Evolutionary conservation across 306 rosid genomes (phyloP).

Genomic region (Lotus japonicus): DNA sequence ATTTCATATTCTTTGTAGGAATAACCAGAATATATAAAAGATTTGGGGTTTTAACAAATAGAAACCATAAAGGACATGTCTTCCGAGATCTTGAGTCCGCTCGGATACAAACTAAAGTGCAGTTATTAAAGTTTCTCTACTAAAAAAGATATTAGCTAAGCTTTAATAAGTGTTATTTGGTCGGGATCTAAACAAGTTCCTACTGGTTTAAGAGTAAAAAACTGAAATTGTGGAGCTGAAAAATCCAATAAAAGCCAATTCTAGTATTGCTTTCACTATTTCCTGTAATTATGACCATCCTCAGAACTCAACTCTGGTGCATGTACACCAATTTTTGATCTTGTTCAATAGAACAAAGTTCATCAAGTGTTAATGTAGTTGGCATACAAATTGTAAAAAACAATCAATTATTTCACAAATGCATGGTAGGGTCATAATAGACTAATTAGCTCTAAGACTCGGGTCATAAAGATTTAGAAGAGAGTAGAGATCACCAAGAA

Average conservation of each 20-base stretch:
- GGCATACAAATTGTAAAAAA: too few species aligned
- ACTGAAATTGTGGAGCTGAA: background rate
- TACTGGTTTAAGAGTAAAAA: background rate
- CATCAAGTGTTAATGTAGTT: background rate
- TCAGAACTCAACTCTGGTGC: background rate
- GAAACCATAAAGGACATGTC: constrained; percentile 13
- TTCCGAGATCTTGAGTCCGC: constrained; percentile 1
- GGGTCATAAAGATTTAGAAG: too few species aligned
- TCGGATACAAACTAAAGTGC: too few species aligned
- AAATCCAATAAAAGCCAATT: constrained; percentile 6
- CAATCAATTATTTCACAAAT: too few species aligned
- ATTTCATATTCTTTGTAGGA: constrained; percentile 15
- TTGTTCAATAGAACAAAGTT: background rate
- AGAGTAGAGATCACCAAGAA: too few species aligned
- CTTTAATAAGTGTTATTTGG: too few species aligned
- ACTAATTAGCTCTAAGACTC: too few species aligned
- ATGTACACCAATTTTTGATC: background rate
- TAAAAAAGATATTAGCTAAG: too few species aligned
- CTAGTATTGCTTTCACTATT: background rate
- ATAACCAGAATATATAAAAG: constrained; percentile 24
- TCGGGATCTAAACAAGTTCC: too few species aligned
- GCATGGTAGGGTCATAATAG: too few species aligned
- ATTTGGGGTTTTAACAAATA: constrained; percentile 2
- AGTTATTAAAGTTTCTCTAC: too few species aligned
- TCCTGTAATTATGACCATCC: background rate